Evolutionary conservation across 2,329 filamentous ascomycete species (phyloP).

Genomic region (Blastomyces emzantsi): DNA sequence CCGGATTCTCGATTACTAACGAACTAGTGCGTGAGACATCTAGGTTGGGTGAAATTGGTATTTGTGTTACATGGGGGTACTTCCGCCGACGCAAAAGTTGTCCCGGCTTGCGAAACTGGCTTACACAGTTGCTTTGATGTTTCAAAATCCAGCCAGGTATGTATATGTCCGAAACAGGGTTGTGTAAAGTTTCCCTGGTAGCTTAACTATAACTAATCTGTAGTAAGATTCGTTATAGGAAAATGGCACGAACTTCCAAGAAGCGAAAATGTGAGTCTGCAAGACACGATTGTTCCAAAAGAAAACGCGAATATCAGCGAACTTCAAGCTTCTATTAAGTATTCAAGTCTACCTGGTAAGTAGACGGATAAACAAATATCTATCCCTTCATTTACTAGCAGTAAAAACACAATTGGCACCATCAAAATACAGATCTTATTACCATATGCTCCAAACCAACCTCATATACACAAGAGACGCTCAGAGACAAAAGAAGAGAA

Average conservation of each 20-base stretch:
- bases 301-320: background rate
- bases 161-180: background rate
- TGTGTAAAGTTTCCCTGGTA: background rate
- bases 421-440: conserved; percentile 8
- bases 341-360: background rate
- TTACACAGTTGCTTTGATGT: background rate
- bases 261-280: too few relatives aligned
- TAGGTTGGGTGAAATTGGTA: background rate
- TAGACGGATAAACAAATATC: background rate
- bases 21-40: too few relatives aligned
- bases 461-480: conserved; percentile 10
- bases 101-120: background rate
- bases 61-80: background rate
- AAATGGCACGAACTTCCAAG: background rate
- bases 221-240: background rate
- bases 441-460: conserved; percentile 8
- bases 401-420: background rate
- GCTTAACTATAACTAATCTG: too few relatives aligned
- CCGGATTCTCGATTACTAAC: too few relatives aligned
- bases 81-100: background rate
- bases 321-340: conserved; percentile 5
- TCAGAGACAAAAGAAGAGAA: conserved; percentile 8
- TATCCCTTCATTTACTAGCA: background rate
- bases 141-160: background rate
- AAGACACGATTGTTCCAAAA: background rate